Percentiles rank a stretch among this genome's conserved stretches.
Evolutionary conservation across 2,329 filamentous ascomycete species (phyloP).

Genomic region (Trichoderma sp.): DNA sequence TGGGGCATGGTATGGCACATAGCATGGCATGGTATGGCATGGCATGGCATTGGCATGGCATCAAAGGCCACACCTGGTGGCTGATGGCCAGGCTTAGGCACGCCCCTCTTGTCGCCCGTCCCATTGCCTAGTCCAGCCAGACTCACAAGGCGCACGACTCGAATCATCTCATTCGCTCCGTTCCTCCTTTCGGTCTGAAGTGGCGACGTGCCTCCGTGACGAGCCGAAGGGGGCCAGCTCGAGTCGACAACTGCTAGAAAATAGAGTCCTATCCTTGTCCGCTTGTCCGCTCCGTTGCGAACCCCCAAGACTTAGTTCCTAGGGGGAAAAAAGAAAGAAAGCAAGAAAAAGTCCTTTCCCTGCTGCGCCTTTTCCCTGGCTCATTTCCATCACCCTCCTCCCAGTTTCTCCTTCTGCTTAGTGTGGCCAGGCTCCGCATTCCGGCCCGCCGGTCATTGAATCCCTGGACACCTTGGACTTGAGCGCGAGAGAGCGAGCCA

Average conservation of each 20-base stretch:
- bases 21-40: too few species aligned
- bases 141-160: background rate
- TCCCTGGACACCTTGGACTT: background rate
- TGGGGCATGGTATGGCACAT: too few species aligned
- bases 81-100: background rate
- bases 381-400: background rate
- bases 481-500: conserved; percentile 1
- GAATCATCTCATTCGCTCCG: conserved; percentile 5
- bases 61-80: background rate
- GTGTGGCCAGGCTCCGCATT: conserved; percentile 15
- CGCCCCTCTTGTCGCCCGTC: background rate
- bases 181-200: background rate
- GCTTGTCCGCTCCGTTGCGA: background rate
- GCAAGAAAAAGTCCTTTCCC: background rate
- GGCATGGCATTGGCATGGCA: background rate
- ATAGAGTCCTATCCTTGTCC: background rate
- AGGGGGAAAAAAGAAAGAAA: background rate
- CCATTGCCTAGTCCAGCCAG: background rate
- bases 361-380: background rate
- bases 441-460: background rate
- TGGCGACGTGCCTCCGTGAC: conserved; percentile 6
- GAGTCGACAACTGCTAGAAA: too few species aligned
- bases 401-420: conserved; percentile 9
- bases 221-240: background rate
- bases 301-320: background rate